Conservation (phyloP, 768 basidiomycete species). For the Galerina marginata region DNA sequence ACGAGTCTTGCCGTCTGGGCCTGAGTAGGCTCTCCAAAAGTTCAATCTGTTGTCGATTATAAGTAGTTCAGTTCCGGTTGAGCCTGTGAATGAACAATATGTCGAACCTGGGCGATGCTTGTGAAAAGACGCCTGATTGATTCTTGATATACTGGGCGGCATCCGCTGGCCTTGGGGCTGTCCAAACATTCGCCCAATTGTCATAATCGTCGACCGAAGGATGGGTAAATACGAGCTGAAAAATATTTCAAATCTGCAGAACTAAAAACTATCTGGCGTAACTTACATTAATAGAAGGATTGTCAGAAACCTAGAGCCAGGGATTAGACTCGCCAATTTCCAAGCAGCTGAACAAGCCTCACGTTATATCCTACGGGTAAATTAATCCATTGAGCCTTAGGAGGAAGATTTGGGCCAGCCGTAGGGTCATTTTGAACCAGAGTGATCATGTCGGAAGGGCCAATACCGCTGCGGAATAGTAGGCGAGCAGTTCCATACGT, state of each 20-base stretch:
- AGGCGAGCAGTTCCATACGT: slow-evolving; percentile 61
- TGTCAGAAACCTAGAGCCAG: slow-evolving; percentile 51
- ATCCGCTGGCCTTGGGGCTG: slow-evolving; percentile 58
- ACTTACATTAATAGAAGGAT: slow-evolving; percentile 62
- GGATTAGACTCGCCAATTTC: neutral
- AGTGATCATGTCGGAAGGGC: slow-evolving; percentile 61
- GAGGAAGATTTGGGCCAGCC: slow-evolving; percentile 53
- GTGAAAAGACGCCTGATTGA: slow-evolving; percentile 61
- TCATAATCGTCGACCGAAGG: slow-evolving; percentile 66
- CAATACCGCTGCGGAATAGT: slow-evolving; percentile 66
- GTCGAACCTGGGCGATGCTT: slow-evolving; percentile 49
- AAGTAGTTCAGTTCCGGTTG: neutral
- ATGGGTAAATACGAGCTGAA: slow-evolving; percentile 65
- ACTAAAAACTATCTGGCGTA: neutral
- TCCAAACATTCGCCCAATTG: slow-evolving; percentile 68
- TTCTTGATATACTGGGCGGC: slow-evolving; percentile 55
- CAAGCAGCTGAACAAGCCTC: slow-evolving; percentile 2
- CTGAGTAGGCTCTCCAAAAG: slow-evolving; percentile 63
- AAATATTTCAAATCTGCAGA: neutral
- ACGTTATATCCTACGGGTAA: slow-evolving; percentile 63
- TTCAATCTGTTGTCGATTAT: slow-evolving; percentile 44
- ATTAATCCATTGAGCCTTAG: slow-evolving; percentile 56
- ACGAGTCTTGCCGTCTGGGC: slow-evolving; percentile 51
- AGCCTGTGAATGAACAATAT: neutral
- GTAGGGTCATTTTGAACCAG: slow-evolving; percentile 51